Evolutionary conservation across 768 basidiomycete species (phyloP), one percentile per base, ranked within the genome.

Genomic region (Mycena olivaceomarginata): DNA sequence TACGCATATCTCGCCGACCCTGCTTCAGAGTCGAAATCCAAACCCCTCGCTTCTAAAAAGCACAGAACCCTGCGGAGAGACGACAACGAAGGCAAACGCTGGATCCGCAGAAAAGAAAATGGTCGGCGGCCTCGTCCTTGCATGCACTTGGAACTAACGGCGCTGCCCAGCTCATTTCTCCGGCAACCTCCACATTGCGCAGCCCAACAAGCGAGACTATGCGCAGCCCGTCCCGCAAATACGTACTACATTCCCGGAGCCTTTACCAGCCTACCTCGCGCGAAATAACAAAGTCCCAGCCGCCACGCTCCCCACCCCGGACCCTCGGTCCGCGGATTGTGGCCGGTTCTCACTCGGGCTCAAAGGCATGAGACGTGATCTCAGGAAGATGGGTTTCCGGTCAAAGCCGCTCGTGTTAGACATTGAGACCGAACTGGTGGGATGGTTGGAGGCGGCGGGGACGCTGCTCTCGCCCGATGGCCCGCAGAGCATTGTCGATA

Each of bases 1-100:
- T 94, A 88, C 78, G 90, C 93, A 0, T 90, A 93, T 82, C 87
- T 94, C 8, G 87, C 86, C 40, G 81, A 70, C 48, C 57, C 77
- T 8, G 76, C 56, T 69, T 72, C 65, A 69, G 81, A 31, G 31
- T 31, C 31, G 67, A 79, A 31, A 46, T 25, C 57, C 41, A 68
- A 81, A 7, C 78, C 83, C 31, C 72, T 80, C 12, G 65, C 82
- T 0, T 48, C 75, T 37, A 92, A 86, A 85, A 91, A 90, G 80
- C 80, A 80, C 45, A 88, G 85, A 51, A 66, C 63, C 16, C 22
- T 22, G 43, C 82, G 79, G 72, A 86, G 92, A 68, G 90, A 90
- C 72, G 92, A 93, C 66, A 93, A 92, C 67, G 94, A 95, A 77
- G 96, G 96, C 46, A 96, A 94, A 84, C 93, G 94, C 45, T 95